Evolutionary conservation across 1,284 basidiomycete genomes (phyloP).

Genomic region (Caloboletus inedulis): DNA sequence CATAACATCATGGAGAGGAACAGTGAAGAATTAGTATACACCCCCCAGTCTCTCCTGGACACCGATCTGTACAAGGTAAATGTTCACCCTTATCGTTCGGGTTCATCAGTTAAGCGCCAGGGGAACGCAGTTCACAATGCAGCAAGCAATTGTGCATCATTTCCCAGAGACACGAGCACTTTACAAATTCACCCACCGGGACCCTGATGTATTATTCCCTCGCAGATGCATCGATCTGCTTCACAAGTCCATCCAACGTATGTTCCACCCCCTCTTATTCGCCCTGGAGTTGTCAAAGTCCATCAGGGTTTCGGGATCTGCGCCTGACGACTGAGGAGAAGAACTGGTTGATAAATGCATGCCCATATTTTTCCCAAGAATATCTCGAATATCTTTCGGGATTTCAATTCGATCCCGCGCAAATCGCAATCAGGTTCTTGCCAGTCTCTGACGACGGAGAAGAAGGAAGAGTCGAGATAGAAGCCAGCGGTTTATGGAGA

Average conservation of each 20-base stretch:
- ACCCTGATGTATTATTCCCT: slow-evolving; percentile 69
- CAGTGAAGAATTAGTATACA: slow-evolving; percentile 14
- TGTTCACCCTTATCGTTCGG: not conserved
- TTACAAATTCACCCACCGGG: slow-evolving; percentile 88
- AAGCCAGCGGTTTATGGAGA: slow-evolving; percentile 76
- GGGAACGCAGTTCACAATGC: slow-evolving; percentile 84
- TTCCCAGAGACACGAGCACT: slow-evolving; percentile 69
- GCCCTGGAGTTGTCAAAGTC: not conserved
- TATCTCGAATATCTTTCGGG: slow-evolving; percentile 79
- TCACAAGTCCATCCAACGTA: slow-evolving; percentile 63
- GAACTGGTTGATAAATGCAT: slow-evolving; percentile 63
- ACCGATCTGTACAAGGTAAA: slow-evolving; percentile 93
- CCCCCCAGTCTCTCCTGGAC: slow-evolving; percentile 71
- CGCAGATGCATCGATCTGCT: slow-evolving; percentile 68
- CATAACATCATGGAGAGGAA: slow-evolving; percentile 14
- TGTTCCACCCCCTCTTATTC: not conserved
- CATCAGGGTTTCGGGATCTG: slow-evolving; percentile 67
- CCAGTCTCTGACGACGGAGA: slow-evolving; percentile 49
- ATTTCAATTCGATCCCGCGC: slow-evolving; percentile 79
- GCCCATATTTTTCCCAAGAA: slow-evolving; percentile 70
- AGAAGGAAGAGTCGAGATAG: slow-evolving; percentile 72
- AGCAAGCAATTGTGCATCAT: slow-evolving; percentile 85
- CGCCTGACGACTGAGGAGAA: slow-evolving; percentile 63
- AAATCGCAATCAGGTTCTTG: slow-evolving; percentile 70
- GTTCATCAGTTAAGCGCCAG: not conserved